Evolutionary conservation across 1,284 basidiomycete genomes (phyloP), one percentile per base, ranked within the genome.

Genomic region (Cryptococcus sp.): DNA sequence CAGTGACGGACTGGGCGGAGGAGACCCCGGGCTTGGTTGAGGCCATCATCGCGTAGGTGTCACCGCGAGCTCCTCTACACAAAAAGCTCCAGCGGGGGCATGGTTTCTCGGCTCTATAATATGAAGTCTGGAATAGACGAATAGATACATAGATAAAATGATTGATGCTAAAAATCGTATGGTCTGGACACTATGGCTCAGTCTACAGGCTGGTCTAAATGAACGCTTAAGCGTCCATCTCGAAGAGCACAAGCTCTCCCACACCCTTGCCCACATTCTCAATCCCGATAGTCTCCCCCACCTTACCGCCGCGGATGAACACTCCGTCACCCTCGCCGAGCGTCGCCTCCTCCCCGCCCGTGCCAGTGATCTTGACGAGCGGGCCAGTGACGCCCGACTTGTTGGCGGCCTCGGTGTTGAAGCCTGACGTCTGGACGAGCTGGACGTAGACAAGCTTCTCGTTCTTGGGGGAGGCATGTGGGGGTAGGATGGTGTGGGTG

Each of bases 171-270:
- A 7, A 1, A 9, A 28, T 21, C 4, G 18, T 13, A 21, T 13
- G 21, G 11, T 11, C 20, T 43, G 21, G 21, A 15, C 40, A 43
- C 21, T 21, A 43, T 21, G n/a, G 16, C n/a, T 12, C 82, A 79
- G 35, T 76, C 67, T 63, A 83, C 84, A 77, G 88, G 90, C 44
- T 75, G 62, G 0, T 73, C 53, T 2, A 87, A 79, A 9, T 43
- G 9, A 15, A 43, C 1, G 80, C 83, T 11, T 61, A 63, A 21
- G 61, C 64, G 57, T 74, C 85, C 60, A 88, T 71, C 69, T 91
- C 88, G 65, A 90, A 90, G 15, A 90, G 71, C 37, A 90, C 69
- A n/a, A 89, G 77, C 75, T 90, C 88, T 0, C 83, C 86, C 33
- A 80, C 76, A 21, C 70, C 75, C 54, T 83, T 81, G 0, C 86